Conservation (phyloP, 2,329 filamentous ascomycete species). For the Chaetomium globosum region DNA sequence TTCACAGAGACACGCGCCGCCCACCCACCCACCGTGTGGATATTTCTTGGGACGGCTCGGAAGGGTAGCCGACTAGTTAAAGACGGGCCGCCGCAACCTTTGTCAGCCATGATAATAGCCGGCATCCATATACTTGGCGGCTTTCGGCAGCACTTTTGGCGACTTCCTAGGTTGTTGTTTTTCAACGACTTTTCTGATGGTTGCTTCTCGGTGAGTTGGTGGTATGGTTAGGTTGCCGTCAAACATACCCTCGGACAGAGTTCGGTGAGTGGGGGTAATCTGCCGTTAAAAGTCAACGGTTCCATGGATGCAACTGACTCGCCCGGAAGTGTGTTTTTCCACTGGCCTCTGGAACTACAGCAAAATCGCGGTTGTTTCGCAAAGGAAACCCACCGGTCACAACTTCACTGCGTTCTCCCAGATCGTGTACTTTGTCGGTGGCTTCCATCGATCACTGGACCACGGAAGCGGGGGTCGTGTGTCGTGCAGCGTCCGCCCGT, state of each 20-base stretch:
- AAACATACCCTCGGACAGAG: too few species aligned
- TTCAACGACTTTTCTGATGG: background rate
- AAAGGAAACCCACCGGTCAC: background rate
- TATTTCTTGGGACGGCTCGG: constrained; percentile 29
- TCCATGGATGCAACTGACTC: background rate
- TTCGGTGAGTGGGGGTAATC: background rate
- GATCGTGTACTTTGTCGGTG: background rate
- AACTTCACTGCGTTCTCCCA: background rate
- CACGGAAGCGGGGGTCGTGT: background rate
- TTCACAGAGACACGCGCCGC: constrained; percentile 1
- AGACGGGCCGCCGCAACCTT: constrained; percentile 18
- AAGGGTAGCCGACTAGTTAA: constrained; percentile 27
- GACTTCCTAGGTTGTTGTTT: background rate
- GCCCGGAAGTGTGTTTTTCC: constrained; percentile 16
- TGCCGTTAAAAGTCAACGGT: background rate
- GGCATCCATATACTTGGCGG: constrained; percentile 12
- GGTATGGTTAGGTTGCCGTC: too few species aligned
- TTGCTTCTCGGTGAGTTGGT: background rate
- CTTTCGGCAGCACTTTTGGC: background rate
- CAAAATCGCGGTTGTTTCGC: background rate
- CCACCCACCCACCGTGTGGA: constrained; percentile 1
- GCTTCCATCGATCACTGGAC: background rate
- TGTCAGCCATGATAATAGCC: constrained; percentile 1
- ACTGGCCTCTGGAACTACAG: background rate
- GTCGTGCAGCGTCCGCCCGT: constrained; percentile 3